Evolutionary conservation across 805 yeast genomes (phyloP), one percentile per base, ranked within the genome.

Genomic region (Metschnikowia picachoensis): DNA sequence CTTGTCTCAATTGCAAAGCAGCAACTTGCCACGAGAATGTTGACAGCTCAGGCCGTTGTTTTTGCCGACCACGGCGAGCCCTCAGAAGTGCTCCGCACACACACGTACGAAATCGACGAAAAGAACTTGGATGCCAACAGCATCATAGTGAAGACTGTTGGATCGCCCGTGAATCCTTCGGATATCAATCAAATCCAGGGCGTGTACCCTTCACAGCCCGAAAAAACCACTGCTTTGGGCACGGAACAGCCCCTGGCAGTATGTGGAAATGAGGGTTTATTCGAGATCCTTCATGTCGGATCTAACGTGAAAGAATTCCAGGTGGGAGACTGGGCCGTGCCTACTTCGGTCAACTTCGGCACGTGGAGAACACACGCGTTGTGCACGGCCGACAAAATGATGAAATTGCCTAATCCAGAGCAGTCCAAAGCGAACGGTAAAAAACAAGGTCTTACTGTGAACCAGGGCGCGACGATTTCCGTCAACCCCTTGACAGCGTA

Each of bases 401-500:
- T 80, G 57, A 76, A 76, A 56, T 66, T 91, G 40, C 80, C 83
- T 17, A 74, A 73, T 44, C 75, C 76, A 3, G 65, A 62, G 34
- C 80, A 79, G 41, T 62, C 85, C 13, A 63, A 76, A 13, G 61
- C 58, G 8, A 47, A 50, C 10, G 74, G 74, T 7, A 65, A 64
- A 43, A 49, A 52, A 11, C 46, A 44, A 12, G 71, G 67, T 9
- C 65, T 72, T 37, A 51, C 64, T 9, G 55, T 75, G 13, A 73
- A 72, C 50, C 82, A 83, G 49, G 97, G 94, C 16, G 96, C 97
- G 10, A 90, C 97, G 5, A 80, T 92, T 28, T 73, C 89, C 6
- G 98, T 94, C 41, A 94, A 94, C 64, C 97, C 99, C 3, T 77
- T 87, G 41, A 88, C 97, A 9, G 99, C 98, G 0, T 88, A 82